These are phyloP conservation scores for Withania somnifera DNA, from an alignment of 305 asterid species.

Conservation along the genomic window DNA sequence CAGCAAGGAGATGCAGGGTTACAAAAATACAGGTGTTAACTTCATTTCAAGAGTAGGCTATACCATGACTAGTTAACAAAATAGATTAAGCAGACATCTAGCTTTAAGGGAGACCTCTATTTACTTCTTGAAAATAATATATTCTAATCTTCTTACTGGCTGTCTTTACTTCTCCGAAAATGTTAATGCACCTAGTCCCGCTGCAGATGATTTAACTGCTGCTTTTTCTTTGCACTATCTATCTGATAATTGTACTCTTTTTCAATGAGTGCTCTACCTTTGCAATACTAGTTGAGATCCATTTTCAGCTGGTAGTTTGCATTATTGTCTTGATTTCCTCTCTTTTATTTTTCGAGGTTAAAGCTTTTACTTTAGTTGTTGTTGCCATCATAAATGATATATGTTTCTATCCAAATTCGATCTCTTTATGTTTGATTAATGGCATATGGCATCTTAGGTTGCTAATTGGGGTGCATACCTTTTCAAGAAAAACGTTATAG, in stretches of 20 bases:
- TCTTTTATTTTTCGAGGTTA: not conserved
- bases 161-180: not conserved
- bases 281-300: not conserved
- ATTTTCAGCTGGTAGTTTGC: not conserved
- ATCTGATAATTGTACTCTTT: not conserved
- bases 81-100: not conserved
- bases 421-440: not conserved
- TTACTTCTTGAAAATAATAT: not conserved
- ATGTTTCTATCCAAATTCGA: not conserved
- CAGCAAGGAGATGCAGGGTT: not conserved
- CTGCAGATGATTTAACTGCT: not conserved
- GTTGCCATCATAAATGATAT: not conserved
- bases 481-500: constrained; percentile 29
- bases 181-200: not conserved
- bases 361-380: not conserved
- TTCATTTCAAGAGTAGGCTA: not conserved
- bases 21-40: not conserved
- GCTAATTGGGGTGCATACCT: constrained; percentile 45
- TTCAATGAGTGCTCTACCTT: not conserved
- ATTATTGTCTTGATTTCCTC: not conserved
- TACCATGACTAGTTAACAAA: not conserved
- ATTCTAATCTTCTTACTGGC: not conserved
- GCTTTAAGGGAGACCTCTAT: not conserved
- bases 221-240: not conserved
- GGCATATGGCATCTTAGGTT: constrained; percentile 14